These are phyloP conservation scores for Saccharum officinarum DNA, from an alignment of 176 grass and related monocot species.

Conservation along the genomic window DNA sequence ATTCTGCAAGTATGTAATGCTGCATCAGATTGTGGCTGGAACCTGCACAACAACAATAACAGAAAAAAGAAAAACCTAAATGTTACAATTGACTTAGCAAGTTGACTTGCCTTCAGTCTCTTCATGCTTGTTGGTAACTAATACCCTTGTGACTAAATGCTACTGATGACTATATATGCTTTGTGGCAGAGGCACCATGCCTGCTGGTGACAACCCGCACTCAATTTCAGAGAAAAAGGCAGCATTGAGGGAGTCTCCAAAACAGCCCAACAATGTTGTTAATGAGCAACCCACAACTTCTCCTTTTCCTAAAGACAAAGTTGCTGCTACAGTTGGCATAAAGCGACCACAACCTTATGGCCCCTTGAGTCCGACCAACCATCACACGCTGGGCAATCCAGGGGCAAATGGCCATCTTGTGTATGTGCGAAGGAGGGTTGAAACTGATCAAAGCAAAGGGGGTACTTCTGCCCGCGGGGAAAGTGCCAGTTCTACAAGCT, in stretches of 20 bases:
- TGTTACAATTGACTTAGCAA: not conserved
- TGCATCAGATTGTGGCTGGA: not conserved
- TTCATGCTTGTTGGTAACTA: not conserved
- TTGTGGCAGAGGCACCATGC: conserved; percentile 36
- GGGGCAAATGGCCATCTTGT: conserved; percentile 67
- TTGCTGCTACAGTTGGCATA: conserved; percentile 40
- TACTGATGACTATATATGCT: conserved; percentile 19
- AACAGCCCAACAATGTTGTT: conserved; percentile 42
- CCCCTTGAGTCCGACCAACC: conserved; percentile 42
- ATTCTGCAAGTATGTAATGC: not conserved
- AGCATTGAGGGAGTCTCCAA: conserved; percentile 63
- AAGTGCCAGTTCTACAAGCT: conserved; percentile 37
- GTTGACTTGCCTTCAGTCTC: not conserved
- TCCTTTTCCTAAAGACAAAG: conserved; percentile 48
- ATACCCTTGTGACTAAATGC: not conserved
- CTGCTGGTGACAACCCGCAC: conserved; percentile 58
- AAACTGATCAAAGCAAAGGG: conserved; percentile 76
- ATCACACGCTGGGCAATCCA: conserved; percentile 38
- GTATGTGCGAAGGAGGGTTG: conserved; percentile 83
- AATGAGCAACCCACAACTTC: conserved; percentile 35
- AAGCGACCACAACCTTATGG: conserved; percentile 61
- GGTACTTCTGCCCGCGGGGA: conserved; percentile 23
- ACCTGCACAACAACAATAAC: not conserved
- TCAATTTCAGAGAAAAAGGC: conserved; percentile 67
- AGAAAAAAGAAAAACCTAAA: not conserved